Base-by-base conservation (phyloP, 1,284 basidiomycete genomes). In the Melanopsichium pennsylvanicum region DNA sequence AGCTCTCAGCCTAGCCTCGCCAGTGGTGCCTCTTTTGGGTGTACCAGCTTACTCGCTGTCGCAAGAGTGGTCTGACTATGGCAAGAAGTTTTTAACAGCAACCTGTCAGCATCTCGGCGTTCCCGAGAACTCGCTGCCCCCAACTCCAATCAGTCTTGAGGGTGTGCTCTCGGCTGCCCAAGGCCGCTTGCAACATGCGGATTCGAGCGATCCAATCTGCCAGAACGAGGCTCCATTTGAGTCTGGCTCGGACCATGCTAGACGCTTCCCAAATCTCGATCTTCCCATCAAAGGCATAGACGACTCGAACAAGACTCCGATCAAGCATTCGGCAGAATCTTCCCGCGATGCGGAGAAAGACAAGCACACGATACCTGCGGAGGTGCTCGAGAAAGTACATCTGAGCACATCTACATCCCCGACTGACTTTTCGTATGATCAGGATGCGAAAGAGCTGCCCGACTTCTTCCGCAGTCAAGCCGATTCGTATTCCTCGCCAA, bases 31-130 rank as follows among this genome's bases (percentile, higher is more conserved):
- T n/a, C 22, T 38, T 3, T 3, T 26, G 13, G 29, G 34, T 12
- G 26, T 26, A 13, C 11, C 47, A 19, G 11, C 43, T 8, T 38
- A 49, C 31, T 39, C 35, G 2, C 6, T 57, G 4, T 43, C 57
- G 2, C 58, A 63, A 34, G 69, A 58, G 26, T 75, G 74, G 74
- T 47, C 54, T 12, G 74, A 75, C 26, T 75, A 72, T 29, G 56
- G 59, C 22, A 23, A 60, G 23, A 62, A 75, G 60, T 77, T 77
- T 42, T 31, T 75, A 11, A 74, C 55, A n/a, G 76, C 76, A 5
- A 72, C 71, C 13, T 78, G 76, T 33, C 76, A 78, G 62, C 76
- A 78, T 47, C 67, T 78, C 25, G 76, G 74, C 13, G 38, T 78
- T 12, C 45, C 46, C 5, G 43, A 55, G 32, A 56, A 66, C 36